These are phyloP conservation scores for Colletotrichum eleusines DNA, from an alignment of 2,329 filamentous ascomycete genomes.

Conservation along the genomic window DNA sequence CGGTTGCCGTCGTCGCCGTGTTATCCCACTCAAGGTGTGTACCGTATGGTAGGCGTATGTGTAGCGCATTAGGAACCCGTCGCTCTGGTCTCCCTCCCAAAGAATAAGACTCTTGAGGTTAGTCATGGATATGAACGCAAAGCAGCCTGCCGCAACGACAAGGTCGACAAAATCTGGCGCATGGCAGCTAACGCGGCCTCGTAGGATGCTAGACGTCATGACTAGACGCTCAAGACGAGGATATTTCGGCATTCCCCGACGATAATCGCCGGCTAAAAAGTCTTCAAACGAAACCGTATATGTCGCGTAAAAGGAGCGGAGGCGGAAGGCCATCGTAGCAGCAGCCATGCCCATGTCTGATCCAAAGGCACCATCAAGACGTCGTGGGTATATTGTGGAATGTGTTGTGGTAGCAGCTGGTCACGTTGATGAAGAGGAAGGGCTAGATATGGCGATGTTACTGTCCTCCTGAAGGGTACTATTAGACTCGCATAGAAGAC, in stretches of 20 bases:
- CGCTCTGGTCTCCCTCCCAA: not conserved
- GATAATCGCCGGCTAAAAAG: not conserved
- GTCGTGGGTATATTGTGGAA: not conserved
- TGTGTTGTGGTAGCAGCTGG: not conserved
- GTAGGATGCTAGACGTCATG: not conserved
- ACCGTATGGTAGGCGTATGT: no score
- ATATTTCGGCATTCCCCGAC: not conserved
- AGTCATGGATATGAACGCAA: not conserved
- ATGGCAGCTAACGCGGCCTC: not conserved
- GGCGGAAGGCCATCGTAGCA: not conserved
- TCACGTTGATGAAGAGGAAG: no score
- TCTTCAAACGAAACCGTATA: not conserved
- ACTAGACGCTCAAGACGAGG: not conserved
- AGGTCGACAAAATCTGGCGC: not conserved
- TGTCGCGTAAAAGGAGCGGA: not conserved
- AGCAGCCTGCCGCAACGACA: not conserved
- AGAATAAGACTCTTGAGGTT: not conserved
- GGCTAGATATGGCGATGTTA: no score
- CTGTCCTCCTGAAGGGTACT: no score
- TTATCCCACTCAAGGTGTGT: not conserved
- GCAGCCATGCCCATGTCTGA: no score
- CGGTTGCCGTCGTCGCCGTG: no score
- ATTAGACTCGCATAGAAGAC: not conserved
- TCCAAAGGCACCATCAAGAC: no score
- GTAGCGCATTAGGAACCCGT: not conserved